A percentile compares a stretch with the other conserved stretches of the same genome.
phyloP scores from a whole-genome alignment of 805 yeast species.

The Nakazawaea peltata region DNA sequence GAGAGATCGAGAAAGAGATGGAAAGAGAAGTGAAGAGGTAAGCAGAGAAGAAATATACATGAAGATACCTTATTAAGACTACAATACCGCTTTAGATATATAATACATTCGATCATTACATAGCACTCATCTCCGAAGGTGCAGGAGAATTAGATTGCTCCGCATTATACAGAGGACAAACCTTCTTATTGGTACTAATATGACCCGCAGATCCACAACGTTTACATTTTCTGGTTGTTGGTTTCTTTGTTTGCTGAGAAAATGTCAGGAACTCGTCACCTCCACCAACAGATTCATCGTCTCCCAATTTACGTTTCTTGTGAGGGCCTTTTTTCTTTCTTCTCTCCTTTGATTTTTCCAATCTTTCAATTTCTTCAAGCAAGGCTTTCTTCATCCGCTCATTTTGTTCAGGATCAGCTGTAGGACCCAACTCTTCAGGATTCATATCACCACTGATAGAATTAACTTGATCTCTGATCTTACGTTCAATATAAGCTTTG shows the following conservation, averaged over 20 bases:
- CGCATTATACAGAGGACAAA: constrained; percentile 78
- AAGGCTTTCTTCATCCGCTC: constrained; percentile 66
- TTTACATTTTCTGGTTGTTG: constrained; percentile 78
- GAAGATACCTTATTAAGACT: no score
- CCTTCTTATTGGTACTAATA: constrained; percentile 76
- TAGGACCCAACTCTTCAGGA: constrained; percentile 65
- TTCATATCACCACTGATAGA: constrained; percentile 40
- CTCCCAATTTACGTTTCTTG: constrained; percentile 1
- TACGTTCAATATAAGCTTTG: constrained; percentile 68
- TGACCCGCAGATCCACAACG: constrained; percentile 96
- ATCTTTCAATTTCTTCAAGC: constrained; percentile 75
- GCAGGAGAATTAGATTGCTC: constrained; percentile 1
- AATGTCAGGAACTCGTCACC: constrained; percentile 22
- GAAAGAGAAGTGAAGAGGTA: no score
- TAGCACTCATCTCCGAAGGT: no score
- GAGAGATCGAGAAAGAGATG: no score
- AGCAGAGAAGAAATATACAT: no score
- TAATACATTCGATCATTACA: no score
- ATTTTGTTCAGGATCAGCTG: constrained; percentile 80
- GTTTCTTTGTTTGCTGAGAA: constrained; percentile 33
- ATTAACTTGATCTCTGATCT: constrained; percentile 22
- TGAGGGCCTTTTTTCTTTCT: constrained; percentile 34
- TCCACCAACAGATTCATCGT: neutral
- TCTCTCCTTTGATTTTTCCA: constrained; percentile 69
- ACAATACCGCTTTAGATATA: no score